phyloP scores from a whole-genome alignment of 768 basidiomycete species.

The Rhizopogon sp. region DNA sequence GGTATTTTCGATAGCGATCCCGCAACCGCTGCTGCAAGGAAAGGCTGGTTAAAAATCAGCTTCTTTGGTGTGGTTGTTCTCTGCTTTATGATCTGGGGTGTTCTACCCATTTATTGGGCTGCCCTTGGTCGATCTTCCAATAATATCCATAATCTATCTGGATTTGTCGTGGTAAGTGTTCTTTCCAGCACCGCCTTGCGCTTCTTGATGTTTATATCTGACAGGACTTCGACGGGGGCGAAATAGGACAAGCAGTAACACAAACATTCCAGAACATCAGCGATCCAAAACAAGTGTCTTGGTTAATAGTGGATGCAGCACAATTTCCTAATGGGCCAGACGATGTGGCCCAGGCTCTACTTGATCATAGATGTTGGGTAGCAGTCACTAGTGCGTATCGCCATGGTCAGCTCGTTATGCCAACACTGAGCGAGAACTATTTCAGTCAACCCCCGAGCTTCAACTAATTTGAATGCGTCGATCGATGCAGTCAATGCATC shows the following conservation, averaged over 20 bases:
- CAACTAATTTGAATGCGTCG: conserved; percentile 30
- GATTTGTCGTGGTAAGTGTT: conserved; percentile 51
- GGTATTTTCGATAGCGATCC: conserved; percentile 22
- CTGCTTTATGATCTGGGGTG: conserved; percentile 38
- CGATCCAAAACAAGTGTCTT: conserved; percentile 34
- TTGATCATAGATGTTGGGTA: conserved; percentile 50
- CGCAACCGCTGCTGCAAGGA: conserved; percentile 27
- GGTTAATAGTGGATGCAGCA: conserved; percentile 36
- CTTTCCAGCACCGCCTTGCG: background rate
- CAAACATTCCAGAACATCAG: conserved; percentile 29
- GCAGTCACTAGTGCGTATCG: conserved; percentile 45
- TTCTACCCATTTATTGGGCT: conserved; percentile 60
- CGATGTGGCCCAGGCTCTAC: conserved; percentile 39
- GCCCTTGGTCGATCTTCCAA: conserved; percentile 41
- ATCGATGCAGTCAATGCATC: conserved; percentile 34
- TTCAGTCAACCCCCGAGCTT: conserved; percentile 40
- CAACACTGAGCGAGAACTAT: background rate
- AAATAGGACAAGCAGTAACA: conserved; percentile 43
- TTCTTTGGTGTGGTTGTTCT: conserved; percentile 30
- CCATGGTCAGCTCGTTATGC: background rate
- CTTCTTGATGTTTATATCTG: background rate
- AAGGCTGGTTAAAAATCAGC: conserved; percentile 37
- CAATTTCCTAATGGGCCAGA: conserved; percentile 40
- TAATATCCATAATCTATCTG: conserved; percentile 38
- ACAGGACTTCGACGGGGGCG: conserved; percentile 58